These are phyloP conservation scores for Trypanosoma cruzi DNA, from an alignment of 208 protist species.

Conservation along the genomic window DNA sequence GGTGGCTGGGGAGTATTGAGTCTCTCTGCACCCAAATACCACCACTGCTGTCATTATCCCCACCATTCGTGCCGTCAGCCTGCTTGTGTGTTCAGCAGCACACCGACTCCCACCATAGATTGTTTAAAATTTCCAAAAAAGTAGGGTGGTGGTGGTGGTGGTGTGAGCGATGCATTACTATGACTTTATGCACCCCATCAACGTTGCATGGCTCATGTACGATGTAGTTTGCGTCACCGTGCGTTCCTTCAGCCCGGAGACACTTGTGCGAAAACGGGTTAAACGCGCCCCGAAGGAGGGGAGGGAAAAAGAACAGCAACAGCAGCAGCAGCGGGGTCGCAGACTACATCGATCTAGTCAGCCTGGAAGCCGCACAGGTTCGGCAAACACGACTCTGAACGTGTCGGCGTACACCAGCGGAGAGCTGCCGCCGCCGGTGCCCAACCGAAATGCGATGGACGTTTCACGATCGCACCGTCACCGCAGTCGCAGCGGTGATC, in stretches of 20 bases:
- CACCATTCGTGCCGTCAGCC: neutral
- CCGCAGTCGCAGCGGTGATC: constrained; percentile 16
- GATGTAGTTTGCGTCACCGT: constrained; percentile 45
- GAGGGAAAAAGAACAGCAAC: neutral
- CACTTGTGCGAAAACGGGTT: constrained; percentile 45
- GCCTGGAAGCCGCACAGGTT: neutral
- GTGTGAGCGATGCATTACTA: constrained; percentile 23
- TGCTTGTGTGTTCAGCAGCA: neutral
- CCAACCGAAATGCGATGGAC: constrained; percentile 1
- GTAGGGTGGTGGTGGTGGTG: neutral
- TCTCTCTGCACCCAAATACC: too few species aligned
- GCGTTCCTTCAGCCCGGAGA: constrained; percentile 57
- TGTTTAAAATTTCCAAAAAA: neutral
- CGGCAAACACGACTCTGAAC: constrained; percentile 25
- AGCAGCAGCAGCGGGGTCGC: neutral
- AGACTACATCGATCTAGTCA: constrained; percentile 13
- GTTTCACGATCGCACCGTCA: constrained; percentile 4
- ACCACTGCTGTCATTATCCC: too few species aligned
- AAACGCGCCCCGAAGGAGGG: constrained; percentile 2
- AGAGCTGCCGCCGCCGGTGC: constrained; percentile 17
- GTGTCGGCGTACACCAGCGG: constrained; percentile 10
- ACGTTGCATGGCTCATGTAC: constrained; percentile 37
- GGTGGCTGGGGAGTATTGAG: too few species aligned
- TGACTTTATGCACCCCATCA: constrained; percentile 60
- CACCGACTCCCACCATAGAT: neutral